These are phyloP conservation scores for Phyllostachys edulis DNA, from an alignment of 176 grass and related monocot species.

Conservation along the genomic window DNA sequence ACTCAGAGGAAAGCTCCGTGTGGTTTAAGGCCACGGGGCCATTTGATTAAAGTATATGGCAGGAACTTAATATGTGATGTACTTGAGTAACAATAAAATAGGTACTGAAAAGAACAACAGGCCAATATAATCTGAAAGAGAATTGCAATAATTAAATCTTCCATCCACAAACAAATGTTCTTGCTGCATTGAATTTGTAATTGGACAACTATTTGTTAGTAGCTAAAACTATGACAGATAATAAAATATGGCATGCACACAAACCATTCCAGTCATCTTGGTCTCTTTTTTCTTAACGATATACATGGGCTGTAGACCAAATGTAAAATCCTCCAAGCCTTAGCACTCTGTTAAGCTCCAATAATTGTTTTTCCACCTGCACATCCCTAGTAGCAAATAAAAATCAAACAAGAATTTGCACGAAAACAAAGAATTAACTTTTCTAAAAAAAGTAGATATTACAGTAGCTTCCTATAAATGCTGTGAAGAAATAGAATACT, in stretches of 20 bases:
- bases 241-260: conserved; percentile 26
- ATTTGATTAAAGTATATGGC: too few relatives aligned
- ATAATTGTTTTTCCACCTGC: conserved; percentile 75
- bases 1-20: too few relatives aligned
- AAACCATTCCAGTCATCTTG: conserved; percentile 79
- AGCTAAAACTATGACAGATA: background rate
- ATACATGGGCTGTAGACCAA: conserved; percentile 95
- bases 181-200: too few relatives aligned
- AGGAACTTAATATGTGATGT: too few relatives aligned
- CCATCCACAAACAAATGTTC: too few relatives aligned
- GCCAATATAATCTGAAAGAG: too few relatives aligned
- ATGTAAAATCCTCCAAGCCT: conserved; percentile 87
- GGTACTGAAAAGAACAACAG: too few relatives aligned
- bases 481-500: conserved; percentile 11
- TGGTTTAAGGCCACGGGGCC: too few relatives aligned
- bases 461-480: conserved; percentile 6
- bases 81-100: too few relatives aligned
- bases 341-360: conserved; percentile 92
- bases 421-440: background rate
- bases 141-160: too few relatives aligned
- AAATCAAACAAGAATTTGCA: background rate
- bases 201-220: too few relatives aligned
- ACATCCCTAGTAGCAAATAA: conserved; percentile 16
- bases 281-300: conserved; percentile 71
- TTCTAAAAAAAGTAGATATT: background rate